These are phyloP conservation scores for Haplographium delicatum DNA, from an alignment of 495 filamentous ascomycete species.

Conservation along the genomic window DNA sequence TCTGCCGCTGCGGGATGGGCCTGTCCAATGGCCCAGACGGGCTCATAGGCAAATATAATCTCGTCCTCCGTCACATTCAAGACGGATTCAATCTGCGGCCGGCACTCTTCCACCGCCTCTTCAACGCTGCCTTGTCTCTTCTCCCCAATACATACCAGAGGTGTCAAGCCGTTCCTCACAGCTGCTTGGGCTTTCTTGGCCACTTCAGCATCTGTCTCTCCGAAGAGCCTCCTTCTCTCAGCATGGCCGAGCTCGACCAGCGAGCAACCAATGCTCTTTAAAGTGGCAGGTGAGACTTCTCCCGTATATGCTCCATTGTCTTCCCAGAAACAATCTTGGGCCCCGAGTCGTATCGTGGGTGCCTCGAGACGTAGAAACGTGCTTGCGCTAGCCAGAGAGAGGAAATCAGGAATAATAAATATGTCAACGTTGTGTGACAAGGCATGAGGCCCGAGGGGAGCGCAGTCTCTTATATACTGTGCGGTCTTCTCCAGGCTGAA, in stretches of 20 bases:
- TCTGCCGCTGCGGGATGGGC: constrained; percentile 62
- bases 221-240: constrained; percentile 63
- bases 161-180: constrained; percentile 62
- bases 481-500: constrained; percentile 62
- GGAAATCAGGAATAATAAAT: constrained; percentile 70
- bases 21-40: constrained; percentile 84
- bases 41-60: constrained; percentile 83
- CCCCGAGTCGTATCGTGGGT: constrained; percentile 56
- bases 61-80: constrained; percentile 52
- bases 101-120: constrained; percentile 60
- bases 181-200: constrained; percentile 63
- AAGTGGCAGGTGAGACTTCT: constrained; percentile 62
- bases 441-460: constrained; percentile 28
- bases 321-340: constrained; percentile 68
- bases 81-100: constrained; percentile 55
- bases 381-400: constrained; percentile 55
- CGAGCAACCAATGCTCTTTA: constrained; percentile 57
- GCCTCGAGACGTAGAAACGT: constrained; percentile 41
- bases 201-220: constrained; percentile 61
- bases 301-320: constrained; percentile 69
- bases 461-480: constrained; percentile 48
- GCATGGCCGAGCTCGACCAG: constrained; percentile 79
- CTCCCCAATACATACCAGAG: constrained; percentile 79
- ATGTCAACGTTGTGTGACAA: constrained; percentile 41
- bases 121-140: constrained; percentile 38